Conservation (phyloP, 805 yeast species). For the Vanderwaltozyma verrucispora region DNA sequence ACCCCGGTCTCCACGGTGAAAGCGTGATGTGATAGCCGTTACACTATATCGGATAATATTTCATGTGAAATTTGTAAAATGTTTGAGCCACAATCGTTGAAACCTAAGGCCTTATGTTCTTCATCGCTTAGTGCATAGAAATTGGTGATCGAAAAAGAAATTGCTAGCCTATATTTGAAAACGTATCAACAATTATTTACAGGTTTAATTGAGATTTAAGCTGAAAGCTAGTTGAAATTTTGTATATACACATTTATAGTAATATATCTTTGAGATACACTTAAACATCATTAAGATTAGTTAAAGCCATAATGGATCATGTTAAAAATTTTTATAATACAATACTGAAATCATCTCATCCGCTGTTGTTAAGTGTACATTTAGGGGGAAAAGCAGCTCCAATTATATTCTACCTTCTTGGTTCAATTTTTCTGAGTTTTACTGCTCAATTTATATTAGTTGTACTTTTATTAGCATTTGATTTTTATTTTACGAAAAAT, state of each 20-base stretch:
- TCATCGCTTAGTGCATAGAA: too few species aligned
- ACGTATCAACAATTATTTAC: too few species aligned
- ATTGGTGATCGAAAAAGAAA: too few species aligned
- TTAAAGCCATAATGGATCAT: conserved; percentile 26
- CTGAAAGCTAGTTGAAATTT: background rate
- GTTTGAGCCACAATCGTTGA: too few species aligned
- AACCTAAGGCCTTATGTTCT: too few species aligned
- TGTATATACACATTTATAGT: too few species aligned
- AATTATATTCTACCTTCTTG: conserved; percentile 24
- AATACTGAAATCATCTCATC: conserved; percentile 28
- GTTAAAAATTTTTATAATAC: conserved; percentile 25
- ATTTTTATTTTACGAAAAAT: conserved; percentile 90
- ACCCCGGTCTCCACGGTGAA: too few species aligned
- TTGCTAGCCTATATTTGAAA: background rate
- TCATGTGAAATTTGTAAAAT: too few species aligned
- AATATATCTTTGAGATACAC: too few species aligned
- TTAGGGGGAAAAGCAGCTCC: conserved; percentile 25
- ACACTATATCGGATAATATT: conserved; percentile 4
- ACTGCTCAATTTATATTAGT: conserved; percentile 59
- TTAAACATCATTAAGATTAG: too few species aligned
- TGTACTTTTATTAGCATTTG: conserved; percentile 70
- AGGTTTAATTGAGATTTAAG: too few species aligned
- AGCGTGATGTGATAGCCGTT: too few species aligned
- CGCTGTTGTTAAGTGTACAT: conserved; percentile 23
- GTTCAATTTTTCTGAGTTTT: conserved; percentile 25